Percentiles rank a stretch among this genome's conserved stretches.
Evolutionary conservation across 352 stramenopile genomes (phyloP).

Genomic region (Globisporangium uncinulatum): DNA sequence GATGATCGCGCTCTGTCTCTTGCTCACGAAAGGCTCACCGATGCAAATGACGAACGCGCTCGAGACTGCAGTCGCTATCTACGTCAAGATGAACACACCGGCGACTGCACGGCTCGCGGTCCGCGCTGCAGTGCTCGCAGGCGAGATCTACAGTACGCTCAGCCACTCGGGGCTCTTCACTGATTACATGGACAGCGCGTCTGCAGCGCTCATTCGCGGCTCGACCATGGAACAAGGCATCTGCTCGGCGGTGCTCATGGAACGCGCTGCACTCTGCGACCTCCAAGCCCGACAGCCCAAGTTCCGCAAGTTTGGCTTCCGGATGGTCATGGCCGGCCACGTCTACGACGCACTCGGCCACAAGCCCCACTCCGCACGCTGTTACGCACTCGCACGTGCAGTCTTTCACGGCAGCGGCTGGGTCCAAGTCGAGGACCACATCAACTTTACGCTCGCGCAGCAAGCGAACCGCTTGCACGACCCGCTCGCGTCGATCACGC

Average conservation of each 20-base stretch:
- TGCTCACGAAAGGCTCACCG: constrained; percentile 70
- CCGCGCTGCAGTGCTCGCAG: constrained; percentile 59
- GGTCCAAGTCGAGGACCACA: constrained; percentile 87
- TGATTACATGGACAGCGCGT: constrained; percentile 86
- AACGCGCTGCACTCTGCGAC: constrained; percentile 74
- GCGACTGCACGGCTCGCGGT: constrained; percentile 53
- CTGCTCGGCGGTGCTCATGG: constrained; percentile 78
- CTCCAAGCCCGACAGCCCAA: constrained; percentile 60
- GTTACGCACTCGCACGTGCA: constrained; percentile 66
- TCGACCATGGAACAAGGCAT: constrained; percentile 84
- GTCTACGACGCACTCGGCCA: constrained; percentile 75
- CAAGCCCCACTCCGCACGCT: constrained; percentile 70
- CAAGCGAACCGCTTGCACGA: constrained; percentile 74
- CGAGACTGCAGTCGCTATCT: constrained; percentile 56
- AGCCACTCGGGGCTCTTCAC: constrained; percentile 74
- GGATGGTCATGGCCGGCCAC: constrained; percentile 87
- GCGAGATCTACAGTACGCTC: constrained; percentile 76
- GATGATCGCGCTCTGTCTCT: constrained; percentile 82
- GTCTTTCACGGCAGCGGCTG: constrained; percentile 81
- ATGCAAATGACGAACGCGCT: constrained; percentile 85
- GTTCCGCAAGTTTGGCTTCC: constrained; percentile 86
- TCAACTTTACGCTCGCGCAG: constrained; percentile 82
- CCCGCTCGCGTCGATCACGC: constrained; percentile 75
- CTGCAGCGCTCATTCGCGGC: constrained; percentile 69
- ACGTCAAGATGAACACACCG: constrained; percentile 47